These are phyloP conservation scores for Tylopilus balloui DNA, from an alignment of 768 basidiomycete species.

Conservation along the genomic window DNA sequence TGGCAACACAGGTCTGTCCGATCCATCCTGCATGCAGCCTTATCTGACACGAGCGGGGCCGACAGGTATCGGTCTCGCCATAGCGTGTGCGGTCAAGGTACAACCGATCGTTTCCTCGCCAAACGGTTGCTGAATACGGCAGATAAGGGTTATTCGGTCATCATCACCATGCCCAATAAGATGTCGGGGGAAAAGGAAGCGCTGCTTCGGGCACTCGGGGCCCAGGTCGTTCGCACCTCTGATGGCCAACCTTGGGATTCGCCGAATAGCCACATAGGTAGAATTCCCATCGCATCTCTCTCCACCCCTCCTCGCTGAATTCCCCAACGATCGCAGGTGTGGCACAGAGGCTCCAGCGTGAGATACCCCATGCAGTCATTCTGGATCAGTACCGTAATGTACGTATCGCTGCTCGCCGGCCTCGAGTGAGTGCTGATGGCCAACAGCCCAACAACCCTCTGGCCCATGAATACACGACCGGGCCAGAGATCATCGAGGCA, in stretches of 20 bases:
- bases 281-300: constrained; percentile 33
- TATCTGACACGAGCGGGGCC: not conserved
- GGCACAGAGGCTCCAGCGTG: constrained; percentile 67
- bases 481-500: constrained; percentile 85
- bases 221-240: constrained; percentile 92
- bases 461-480: constrained; percentile 88
- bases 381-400: constrained; percentile 89
- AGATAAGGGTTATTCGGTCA: constrained; percentile 88
- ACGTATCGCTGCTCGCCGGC: constrained; percentile 19
- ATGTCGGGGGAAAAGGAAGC: constrained; percentile 97
- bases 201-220: constrained; percentile 84
- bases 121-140: constrained; percentile 64
- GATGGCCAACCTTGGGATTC: constrained; percentile 86
- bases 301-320: constrained; percentile 72
- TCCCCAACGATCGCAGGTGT: constrained; percentile 85
- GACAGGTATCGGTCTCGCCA: constrained; percentile 85
- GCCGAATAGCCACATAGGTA: constrained; percentile 90
- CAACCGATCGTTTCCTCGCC: constrained; percentile 4
- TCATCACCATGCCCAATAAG: constrained; percentile 90
- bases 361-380: constrained; percentile 83
- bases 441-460: constrained; percentile 74
- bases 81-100: constrained; percentile 94
- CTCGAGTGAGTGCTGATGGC: not conserved
- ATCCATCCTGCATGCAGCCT: not conserved
- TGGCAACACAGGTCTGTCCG: constrained; percentile 81